Conservation (phyloP, 768 basidiomycete genomes). For the Rickenella mellea region DNA sequence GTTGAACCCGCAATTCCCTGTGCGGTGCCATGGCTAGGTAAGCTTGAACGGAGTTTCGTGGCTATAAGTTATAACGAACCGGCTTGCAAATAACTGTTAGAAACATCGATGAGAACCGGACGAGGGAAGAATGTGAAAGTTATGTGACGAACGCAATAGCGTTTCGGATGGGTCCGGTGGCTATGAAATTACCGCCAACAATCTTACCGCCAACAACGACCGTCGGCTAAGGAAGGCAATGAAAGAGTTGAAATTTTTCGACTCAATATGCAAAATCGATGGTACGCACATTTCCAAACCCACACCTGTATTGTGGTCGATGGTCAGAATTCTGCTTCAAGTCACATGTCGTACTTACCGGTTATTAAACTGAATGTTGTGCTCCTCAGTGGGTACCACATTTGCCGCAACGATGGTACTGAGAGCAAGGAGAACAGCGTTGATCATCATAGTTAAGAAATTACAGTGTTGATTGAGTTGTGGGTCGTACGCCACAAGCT, state of each 20-base stretch:
- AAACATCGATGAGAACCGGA: background rate
- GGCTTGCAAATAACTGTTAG: conserved; percentile 6
- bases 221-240: conserved; percentile 10
- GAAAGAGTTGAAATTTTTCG: background rate
- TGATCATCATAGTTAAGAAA: too few relatives aligned
- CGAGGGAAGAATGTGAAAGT: background rate
- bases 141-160: conserved; percentile 25
- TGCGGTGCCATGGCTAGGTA: background rate
- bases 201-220: conserved; percentile 19
- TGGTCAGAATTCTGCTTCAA: too few relatives aligned
- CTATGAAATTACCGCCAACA: conserved; percentile 19
- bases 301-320: conserved; percentile 23
- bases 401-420: too few relatives aligned
- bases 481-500: too few relatives aligned
- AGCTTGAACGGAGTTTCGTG: background rate
- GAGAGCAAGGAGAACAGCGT: too few relatives aligned
- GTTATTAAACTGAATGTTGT: conserved; percentile 29
- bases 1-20: conserved; percentile 23
- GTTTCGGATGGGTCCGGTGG: conserved; percentile 18
- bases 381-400: conserved; percentile 24
- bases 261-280: conserved; percentile 2
- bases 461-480: too few relatives aligned
- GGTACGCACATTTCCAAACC: conserved; percentile 21
- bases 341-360: too few relatives aligned
- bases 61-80: background rate